Conservation (phyloP, 1,139 yeast genomes). For the Kurtzmaniella natalensis region DNA sequence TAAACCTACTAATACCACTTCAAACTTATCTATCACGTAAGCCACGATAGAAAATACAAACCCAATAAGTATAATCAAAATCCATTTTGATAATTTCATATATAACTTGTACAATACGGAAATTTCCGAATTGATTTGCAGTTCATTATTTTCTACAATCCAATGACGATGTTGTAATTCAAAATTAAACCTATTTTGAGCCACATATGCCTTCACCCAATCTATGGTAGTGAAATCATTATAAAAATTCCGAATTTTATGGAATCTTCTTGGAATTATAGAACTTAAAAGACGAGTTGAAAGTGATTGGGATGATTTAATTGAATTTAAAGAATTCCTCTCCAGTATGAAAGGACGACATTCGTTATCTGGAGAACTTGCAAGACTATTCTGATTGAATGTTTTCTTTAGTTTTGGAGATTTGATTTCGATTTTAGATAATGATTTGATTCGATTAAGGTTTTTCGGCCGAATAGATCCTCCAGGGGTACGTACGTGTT, state of each 20-base stretch:
- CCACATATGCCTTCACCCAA: conserved; percentile 53
- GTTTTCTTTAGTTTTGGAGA: conserved; percentile 13
- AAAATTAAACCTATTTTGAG: conserved; percentile 44
- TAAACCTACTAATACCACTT: conserved; percentile 48
- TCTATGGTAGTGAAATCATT: conserved; percentile 70
- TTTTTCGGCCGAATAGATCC: conserved; percentile 6
- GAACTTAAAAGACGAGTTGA: conserved; percentile 16
- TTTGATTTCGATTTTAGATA: conserved; percentile 20
- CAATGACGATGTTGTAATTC: conserved; percentile 25
- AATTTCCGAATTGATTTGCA: conserved; percentile 9
- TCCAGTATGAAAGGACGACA: conserved; percentile 7
- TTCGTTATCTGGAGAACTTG: conserved; percentile 9
- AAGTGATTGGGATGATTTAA: conserved; percentile 16
- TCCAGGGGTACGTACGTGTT: conserved; percentile 3
- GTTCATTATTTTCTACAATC: conserved; percentile 16
- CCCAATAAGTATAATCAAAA: conserved; percentile 46
- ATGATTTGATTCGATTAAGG: conserved; percentile 17
- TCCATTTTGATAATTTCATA: conserved; percentile 39
- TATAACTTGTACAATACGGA: conserved; percentile 24
- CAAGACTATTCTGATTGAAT: background rate
- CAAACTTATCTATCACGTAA: conserved; percentile 47
- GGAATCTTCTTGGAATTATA: conserved; percentile 16
- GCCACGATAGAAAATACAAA: conserved; percentile 49
- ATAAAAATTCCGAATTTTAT: conserved; percentile 35
- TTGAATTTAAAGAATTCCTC: conserved; percentile 14